These are phyloP conservation scores for Cercophora sp. DNA, from an alignment of 495 filamentous ascomycete species.

Conservation along the genomic window DNA sequence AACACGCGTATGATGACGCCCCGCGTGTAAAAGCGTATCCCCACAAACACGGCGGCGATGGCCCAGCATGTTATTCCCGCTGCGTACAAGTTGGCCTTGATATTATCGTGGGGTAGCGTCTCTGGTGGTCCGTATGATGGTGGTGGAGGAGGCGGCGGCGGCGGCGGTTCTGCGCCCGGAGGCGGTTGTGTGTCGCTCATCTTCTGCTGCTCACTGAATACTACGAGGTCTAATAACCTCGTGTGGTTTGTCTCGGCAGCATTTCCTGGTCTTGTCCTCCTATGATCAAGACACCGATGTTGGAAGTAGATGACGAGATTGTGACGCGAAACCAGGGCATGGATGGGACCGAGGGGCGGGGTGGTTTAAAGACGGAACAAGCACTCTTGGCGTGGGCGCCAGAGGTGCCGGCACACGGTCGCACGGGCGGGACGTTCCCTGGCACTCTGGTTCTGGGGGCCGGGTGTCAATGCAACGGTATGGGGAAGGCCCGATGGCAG, in stretches of 20 bases:
- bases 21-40: constrained; percentile 29
- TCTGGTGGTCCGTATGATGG: background rate
- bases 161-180: background rate
- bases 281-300: too few species aligned
- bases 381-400: background rate
- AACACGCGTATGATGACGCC: constrained; percentile 22
- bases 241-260: background rate
- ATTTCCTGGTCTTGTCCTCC: background rate
- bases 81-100: constrained; percentile 21
- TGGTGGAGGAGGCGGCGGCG: constrained; percentile 4
- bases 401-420: background rate
- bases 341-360: too few species aligned
- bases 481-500: background rate
- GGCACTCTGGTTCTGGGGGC: background rate
- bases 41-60: constrained; percentile 27
- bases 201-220: background rate
- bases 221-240: background rate
- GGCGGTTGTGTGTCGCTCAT: constrained; percentile 7
- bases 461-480: constrained; percentile 11
- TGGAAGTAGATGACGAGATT: too few species aligned
- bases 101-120: constrained; percentile 24
- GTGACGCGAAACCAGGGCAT: too few species aligned
- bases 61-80: constrained; percentile 20
- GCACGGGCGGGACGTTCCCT: background rate
- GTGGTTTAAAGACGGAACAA: too few species aligned